Evolutionary conservation across 148 eudicot species (phyloP), one percentile per base, ranked within the genome.

Genomic region (Rhododendron ferrugineum): DNA sequence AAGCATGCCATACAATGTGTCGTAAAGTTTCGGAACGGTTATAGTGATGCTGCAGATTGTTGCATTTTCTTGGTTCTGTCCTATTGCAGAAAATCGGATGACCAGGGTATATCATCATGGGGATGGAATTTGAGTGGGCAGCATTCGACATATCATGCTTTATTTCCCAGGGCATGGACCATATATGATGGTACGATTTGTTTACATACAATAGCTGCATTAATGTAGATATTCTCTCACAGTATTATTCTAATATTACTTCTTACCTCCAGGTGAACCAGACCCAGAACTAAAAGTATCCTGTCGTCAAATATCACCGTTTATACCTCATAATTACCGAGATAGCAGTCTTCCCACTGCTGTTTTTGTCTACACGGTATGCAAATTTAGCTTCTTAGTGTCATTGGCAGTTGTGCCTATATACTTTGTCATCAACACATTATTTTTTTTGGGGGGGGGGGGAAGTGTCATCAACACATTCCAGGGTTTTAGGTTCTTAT

Each of bases 41-140:
- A 6, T 34, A 22, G 40, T 50, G 37, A 52, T 15, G 64, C 20
- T 16, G 80, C 68, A 30, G 32, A 54, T 22, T 62, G 3, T 89
- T 56, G 78, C 83, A 76, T 85, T 37, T 80, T 47, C 60, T 83
- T 75, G 40, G 1, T 70, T 30, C 10, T 28, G 13, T 82, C 72
- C 15, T 86, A 81, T 82, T 82, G 84, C 93, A 97, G 99, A 83
- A 95, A 94, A 88, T 85, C 91, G 79, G 90, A 89, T 11, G 95
- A 95, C 89, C 91, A 91, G 42, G 99, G 98, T 91, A 89, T 95
- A 87, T 94, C 98, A 84, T 97, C 99, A 22, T 97, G 99, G 99
- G 99, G 98, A 10, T 97, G 99, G 99, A 97, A 97, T 90, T 91
- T 97, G 88, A 91, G 85, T 91, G 99, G 99, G 52, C 99, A 97